A percentile compares a stretch with the other conserved stretches of the same genome.
These are phyloP conservation scores for Penicillium canariense DNA, from an alignment of 495 filamentous ascomycete genomes.

Conservation along the genomic window DNA sequence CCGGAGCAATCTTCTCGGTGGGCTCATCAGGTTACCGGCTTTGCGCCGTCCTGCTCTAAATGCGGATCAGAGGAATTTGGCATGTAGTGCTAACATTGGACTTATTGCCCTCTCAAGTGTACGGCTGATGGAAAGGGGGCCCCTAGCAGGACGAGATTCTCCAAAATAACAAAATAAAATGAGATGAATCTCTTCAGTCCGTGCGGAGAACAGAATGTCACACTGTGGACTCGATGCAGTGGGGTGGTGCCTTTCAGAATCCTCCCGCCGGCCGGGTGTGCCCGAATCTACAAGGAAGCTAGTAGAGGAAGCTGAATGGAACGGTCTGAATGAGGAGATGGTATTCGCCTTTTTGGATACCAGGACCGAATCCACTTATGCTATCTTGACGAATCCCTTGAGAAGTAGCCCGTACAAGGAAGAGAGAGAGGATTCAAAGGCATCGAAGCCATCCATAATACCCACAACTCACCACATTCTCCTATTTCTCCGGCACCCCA, in stretches of 20 bases:
- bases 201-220: constrained; percentile 48
- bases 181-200: constrained; percentile 53
- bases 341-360: constrained; percentile 37
- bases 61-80: constrained; percentile 9
- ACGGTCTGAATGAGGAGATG: constrained; percentile 38
- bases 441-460: no score
- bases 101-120: no score
- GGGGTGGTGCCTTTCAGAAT: constrained; percentile 65
- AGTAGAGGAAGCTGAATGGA: constrained; percentile 53
- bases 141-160: constrained; percentile 27
- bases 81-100: not conserved
- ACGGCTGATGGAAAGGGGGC: not conserved
- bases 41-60: constrained; percentile 9
- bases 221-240: constrained; percentile 62
- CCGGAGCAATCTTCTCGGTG: constrained; percentile 9
- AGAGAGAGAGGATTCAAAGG: not conserved
- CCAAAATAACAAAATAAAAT: constrained; percentile 61
- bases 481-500: not conserved
- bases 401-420: not conserved
- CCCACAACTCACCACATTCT: no score
- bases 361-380: constrained; percentile 43
- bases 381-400: constrained; percentile 47
- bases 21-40: constrained; percentile 16
- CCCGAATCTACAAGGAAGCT: constrained; percentile 57
- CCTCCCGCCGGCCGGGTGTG: constrained; percentile 58